These are phyloP conservation scores for Chrysochromulina parva DNA, from an alignment of 78 protist genomes.

Conservation along the genomic window DNA sequence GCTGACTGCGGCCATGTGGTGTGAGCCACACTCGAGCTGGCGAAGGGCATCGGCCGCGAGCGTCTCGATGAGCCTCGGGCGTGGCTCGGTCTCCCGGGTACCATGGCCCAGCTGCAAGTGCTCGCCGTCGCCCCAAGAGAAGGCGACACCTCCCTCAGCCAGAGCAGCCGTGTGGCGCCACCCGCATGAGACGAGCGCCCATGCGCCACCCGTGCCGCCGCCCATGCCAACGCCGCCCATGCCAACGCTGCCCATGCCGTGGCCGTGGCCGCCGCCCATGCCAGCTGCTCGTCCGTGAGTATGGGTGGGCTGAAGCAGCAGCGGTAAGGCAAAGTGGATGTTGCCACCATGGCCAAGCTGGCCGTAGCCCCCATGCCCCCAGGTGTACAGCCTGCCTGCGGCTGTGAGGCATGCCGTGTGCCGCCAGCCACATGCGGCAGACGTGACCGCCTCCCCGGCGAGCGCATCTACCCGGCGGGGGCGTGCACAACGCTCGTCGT, in stretches of 20 bases:
- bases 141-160: neutral
- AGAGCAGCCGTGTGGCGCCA: neutral
- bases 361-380: neutral
- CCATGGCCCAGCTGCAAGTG: neutral
- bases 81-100: neutral
- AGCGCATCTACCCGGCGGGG: neutral
- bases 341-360: constrained; percentile 10
- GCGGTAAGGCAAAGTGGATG: neutral
- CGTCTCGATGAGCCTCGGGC: neutral
- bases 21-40: neutral
- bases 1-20: neutral
- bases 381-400: neutral
- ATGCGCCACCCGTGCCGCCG: neutral
- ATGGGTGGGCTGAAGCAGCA: neutral
- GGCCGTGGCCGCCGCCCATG: no score
- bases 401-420: neutral
- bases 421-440: constrained; percentile 2
- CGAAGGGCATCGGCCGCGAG: no score
- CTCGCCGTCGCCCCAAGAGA: neutral
- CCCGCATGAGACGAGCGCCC: neutral
- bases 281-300: no score
- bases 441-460: neutral
- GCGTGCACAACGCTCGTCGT: neutral
- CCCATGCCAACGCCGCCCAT: no score
- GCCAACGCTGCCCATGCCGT: no score